A percentile compares a stretch with the other conserved stretches of the same genome.
phyloP scores from a whole-genome alignment of 1,284 basidiomycete genomes.

The Boletus sp. region DNA sequence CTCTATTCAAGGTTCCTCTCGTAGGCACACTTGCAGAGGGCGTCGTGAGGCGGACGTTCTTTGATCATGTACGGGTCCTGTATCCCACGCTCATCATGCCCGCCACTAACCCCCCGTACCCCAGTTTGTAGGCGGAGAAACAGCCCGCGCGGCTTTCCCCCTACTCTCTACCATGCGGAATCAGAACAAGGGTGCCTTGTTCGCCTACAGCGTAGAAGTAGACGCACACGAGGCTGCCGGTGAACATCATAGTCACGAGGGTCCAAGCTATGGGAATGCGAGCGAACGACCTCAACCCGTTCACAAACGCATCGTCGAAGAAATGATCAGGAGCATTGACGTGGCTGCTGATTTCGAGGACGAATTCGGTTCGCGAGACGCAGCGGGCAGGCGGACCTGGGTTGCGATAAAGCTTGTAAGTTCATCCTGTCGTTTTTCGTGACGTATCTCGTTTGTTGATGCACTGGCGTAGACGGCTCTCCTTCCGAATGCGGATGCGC shows the following conservation, averaged over 20 bases:
- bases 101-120: background rate
- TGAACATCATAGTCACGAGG: background rate
- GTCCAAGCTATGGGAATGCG: slow-evolving; percentile 2
- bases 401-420: slow-evolving; percentile 79
- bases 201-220: slow-evolving; percentile 86
- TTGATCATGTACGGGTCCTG: slow-evolving; percentile 57
- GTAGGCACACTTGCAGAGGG: slow-evolving; percentile 64
- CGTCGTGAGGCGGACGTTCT: slow-evolving; percentile 81
- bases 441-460: slow-evolving; percentile 44
- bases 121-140: slow-evolving; percentile 88
- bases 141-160: slow-evolving; percentile 64
- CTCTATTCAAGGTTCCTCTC: slow-evolving; percentile 62
- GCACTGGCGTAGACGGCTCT: slow-evolving; percentile 36
- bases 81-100: background rate
- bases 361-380: slow-evolving; percentile 29
- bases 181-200: slow-evolving; percentile 72
- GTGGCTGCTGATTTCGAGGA: slow-evolving; percentile 80
- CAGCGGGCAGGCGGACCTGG: slow-evolving; percentile 60
- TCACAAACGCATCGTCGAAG: slow-evolving; percentile 61
- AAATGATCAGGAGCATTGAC: slow-evolving; percentile 72
- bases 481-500: slow-evolving; percentile 24
- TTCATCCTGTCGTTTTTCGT: background rate
- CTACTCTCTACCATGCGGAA: slow-evolving; percentile 59
- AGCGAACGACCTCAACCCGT: slow-evolving; percentile 33
- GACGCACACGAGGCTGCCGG: slow-evolving; percentile 46